These are phyloP conservation scores for Ligustrum vulgare DNA, from an alignment of 257 asterid species.

Conservation along the genomic window DNA sequence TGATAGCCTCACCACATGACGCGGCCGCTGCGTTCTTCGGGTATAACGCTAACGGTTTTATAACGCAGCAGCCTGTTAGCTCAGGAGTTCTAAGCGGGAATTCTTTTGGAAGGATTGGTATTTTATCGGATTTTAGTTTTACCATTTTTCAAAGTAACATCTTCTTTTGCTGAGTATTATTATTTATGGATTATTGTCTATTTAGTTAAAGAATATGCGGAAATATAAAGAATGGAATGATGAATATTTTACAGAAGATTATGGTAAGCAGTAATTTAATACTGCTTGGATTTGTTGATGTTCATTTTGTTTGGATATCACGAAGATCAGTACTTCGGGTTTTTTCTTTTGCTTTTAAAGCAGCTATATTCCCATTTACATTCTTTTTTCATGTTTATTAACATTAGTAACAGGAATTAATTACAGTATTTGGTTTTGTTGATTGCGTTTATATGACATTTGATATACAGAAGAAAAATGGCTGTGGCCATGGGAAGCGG, in stretches of 20 bases:
- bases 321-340: too few relatives aligned
- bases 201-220: not conserved
- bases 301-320: not conserved
- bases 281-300: not conserved
- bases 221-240: not conserved
- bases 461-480: too few relatives aligned
- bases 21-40: conserved; percentile 60
- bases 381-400: too few relatives aligned
- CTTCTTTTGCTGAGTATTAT: not conserved
- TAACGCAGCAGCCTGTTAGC: conserved; percentile 51
- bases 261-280: not conserved
- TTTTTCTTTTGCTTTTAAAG: too few relatives aligned
- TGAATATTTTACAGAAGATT: not conserved
- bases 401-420: too few relatives aligned
- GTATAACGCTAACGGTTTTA: conserved; percentile 50
- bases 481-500: too few relatives aligned
- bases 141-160: not conserved
- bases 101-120: conserved; percentile 65
- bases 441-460: too few relatives aligned
- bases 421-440: too few relatives aligned
- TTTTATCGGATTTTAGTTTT: not conserved
- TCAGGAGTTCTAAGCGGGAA: conserved; percentile 49
- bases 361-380: too few relatives aligned
- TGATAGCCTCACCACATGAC: conserved; percentile 38
- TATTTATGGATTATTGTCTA: not conserved